Conservation (phyloP, 108 stramenopile species). For the Nitzschia putrida region DNA sequence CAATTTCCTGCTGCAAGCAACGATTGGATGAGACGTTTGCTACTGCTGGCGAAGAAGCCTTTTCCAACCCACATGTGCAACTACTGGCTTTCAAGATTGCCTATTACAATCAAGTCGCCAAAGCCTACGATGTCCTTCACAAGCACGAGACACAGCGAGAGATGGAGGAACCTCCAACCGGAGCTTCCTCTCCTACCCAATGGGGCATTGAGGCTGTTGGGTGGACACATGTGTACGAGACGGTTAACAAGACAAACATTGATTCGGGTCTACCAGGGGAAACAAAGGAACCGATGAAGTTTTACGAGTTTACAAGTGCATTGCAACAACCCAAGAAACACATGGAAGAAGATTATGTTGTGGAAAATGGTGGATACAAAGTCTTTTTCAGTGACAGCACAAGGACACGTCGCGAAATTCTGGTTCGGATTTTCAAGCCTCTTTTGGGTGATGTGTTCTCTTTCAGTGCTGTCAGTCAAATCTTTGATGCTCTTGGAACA, state of each 20-base stretch:
- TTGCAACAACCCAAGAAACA: conserved; percentile 35
- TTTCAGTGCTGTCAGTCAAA: conserved; percentile 62
- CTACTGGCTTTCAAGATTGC: conserved; percentile 59
- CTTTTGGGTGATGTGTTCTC: conserved; percentile 73
- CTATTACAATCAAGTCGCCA: conserved; percentile 55
- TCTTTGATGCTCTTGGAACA: conserved; percentile 66
- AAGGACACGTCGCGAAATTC: conserved; percentile 58
- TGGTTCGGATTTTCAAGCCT: conserved; percentile 67
- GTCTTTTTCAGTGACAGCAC: conserved; percentile 67
- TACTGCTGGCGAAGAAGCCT: conserved; percentile 20
- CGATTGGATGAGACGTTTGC: conserved; percentile 56
- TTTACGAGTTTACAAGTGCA: conserved; percentile 36
- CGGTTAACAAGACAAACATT: conserved; percentile 25
- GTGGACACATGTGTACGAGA: conserved; percentile 41
- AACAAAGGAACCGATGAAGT: conserved; percentile 22
- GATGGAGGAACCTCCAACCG: neutral
- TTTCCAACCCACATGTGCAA: conserved; percentile 46
- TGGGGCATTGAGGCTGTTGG: conserved; percentile 47
- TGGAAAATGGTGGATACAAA: conserved; percentile 29
- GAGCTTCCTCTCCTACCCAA: conserved; percentile 20
- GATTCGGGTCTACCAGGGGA: conserved; percentile 16
- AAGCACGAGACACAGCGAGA: conserved; percentile 50
- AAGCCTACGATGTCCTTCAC: conserved; percentile 65
- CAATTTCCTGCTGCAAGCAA: conserved; percentile 55
- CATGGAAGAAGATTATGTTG: conserved; percentile 30